These are phyloP conservation scores for Auriscalpium orientale DNA, from an alignment of 768 basidiomycete species.

Conservation along the genomic window DNA sequence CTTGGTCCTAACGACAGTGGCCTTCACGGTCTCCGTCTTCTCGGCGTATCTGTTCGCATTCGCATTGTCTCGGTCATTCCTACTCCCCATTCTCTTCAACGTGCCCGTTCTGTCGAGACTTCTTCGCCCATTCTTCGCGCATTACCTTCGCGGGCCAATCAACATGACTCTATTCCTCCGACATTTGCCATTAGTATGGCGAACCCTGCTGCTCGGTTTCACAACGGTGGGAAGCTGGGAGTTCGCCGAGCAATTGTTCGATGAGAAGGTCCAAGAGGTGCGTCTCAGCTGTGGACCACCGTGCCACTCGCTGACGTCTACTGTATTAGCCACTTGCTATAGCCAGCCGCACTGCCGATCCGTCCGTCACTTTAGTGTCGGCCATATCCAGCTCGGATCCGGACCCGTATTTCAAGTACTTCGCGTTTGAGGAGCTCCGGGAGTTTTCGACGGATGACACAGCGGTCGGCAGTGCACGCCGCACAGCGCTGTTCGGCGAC, in stretches of 20 bases:
- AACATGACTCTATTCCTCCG: conserved; percentile 42
- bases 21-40: conserved; percentile 13
- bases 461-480: conserved; percentile 32
- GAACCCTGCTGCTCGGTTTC: conserved; percentile 44
- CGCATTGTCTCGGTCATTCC: conserved; percentile 34
- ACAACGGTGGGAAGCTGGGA: conserved; percentile 58
- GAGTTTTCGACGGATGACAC: conserved; percentile 40
- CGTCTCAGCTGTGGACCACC: conserved; percentile 1
- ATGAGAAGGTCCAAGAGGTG: conserved; percentile 51
- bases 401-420: conserved; percentile 46
- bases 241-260: conserved; percentile 51
- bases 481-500: conserved; percentile 57
- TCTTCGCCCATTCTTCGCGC: conserved; percentile 54
- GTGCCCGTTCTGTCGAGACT: conserved; percentile 44
- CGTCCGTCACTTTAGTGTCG: conserved; percentile 50
- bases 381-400: conserved; percentile 49
- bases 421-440: conserved; percentile 59
- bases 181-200: conserved; percentile 36
- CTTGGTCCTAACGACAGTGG: neutral
- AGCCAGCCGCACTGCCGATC: conserved; percentile 38
- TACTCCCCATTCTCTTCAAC: conserved; percentile 46
- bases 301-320: no score
- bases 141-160: conserved; percentile 54
- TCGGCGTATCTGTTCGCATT: conserved; percentile 37
- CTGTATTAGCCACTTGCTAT: conserved; percentile 39